These are phyloP conservation scores for Sporothrix inflata DNA, from an alignment of 2,329 filamentous ascomycete species.

Conservation along the genomic window DNA sequence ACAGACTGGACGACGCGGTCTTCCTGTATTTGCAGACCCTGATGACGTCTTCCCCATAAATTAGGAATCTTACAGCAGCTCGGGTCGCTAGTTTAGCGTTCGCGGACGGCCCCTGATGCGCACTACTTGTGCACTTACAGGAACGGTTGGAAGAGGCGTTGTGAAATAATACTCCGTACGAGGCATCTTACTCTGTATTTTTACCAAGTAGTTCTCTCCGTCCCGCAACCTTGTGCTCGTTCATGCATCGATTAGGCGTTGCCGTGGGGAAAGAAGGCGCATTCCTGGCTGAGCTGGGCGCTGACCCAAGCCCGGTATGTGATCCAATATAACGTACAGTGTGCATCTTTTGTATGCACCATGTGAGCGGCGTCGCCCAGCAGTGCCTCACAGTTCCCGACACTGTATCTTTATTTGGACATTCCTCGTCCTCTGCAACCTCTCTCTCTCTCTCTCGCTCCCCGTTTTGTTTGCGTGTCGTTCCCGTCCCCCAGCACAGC, in stretches of 20 bases:
- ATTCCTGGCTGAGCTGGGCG: conserved; percentile 12
- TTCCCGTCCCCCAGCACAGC: conserved; percentile 1
- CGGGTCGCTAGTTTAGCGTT: not conserved
- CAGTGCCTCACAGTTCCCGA: not conserved
- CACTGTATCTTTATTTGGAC: conserved; percentile 18
- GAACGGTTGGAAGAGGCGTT: not conserved
- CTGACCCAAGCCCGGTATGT: not conserved
- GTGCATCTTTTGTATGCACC: too few species aligned
- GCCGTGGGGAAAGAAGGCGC: conserved; percentile 13
- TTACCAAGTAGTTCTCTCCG: too few species aligned
- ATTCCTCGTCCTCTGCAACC: not conserved
- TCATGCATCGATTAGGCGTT: not conserved
- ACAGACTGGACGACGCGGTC: too few species aligned
- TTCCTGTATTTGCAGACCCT: too few species aligned
- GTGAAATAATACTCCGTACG: too few species aligned
- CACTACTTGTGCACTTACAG: not conserved
- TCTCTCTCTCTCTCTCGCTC: not conserved
- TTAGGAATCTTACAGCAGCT: conserved; percentile 3
- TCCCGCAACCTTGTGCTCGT: too few species aligned
- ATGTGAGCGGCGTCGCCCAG: not conserved
- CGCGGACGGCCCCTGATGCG: not conserved
- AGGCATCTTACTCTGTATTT: too few species aligned
- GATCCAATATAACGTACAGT: not conserved
- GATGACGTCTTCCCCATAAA: not conserved
- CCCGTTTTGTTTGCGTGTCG: not conserved